A percentile compares a stretch with the other conserved stretches of the same genome.
Conservation (phyloP, 768 basidiomycete genomes). For the Ephemerocybe angulata region DNA sequence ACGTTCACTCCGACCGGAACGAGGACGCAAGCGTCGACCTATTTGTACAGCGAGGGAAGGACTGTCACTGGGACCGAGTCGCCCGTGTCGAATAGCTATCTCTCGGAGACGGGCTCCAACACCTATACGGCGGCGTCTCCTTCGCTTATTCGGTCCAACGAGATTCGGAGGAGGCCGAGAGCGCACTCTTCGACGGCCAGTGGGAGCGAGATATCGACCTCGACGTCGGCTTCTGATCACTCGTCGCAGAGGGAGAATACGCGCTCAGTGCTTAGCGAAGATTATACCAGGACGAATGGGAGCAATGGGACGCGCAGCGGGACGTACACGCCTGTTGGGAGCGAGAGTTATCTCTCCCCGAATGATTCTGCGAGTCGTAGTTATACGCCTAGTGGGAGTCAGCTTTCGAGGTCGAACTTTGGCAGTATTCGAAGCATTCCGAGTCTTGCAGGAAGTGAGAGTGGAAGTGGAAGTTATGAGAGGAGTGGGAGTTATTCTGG, state of each 20-base stretch:
- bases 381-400: constrained; percentile 22
- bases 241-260: constrained; percentile 59
- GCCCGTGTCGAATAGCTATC: background rate
- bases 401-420: constrained; percentile 7
- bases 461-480: constrained; percentile 11
- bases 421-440: background rate
- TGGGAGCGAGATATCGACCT: constrained; percentile 30
- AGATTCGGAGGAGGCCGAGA: constrained; percentile 47
- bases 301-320: constrained; percentile 27
- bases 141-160: constrained; percentile 41
- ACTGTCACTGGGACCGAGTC: constrained; percentile 21
- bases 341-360: constrained; percentile 23
- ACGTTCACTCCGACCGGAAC: constrained; percentile 6
- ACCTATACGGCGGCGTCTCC: background rate
- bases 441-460: constrained; percentile 6
- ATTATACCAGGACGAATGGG: constrained; percentile 23
- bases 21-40: constrained; percentile 1
- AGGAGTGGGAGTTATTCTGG: background rate
- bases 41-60: background rate
- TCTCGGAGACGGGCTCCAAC: background rate
- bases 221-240: constrained; percentile 34
- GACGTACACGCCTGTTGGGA: constrained; percentile 21
- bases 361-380: constrained; percentile 20
- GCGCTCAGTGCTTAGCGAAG: constrained; percentile 20
- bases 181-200: constrained; percentile 44